Percentiles rank a stretch among this genome's conserved stretches.
phyloP scores from a whole-genome alignment of 352 stramenopile species.

The Plasmopara viticola region DNA sequence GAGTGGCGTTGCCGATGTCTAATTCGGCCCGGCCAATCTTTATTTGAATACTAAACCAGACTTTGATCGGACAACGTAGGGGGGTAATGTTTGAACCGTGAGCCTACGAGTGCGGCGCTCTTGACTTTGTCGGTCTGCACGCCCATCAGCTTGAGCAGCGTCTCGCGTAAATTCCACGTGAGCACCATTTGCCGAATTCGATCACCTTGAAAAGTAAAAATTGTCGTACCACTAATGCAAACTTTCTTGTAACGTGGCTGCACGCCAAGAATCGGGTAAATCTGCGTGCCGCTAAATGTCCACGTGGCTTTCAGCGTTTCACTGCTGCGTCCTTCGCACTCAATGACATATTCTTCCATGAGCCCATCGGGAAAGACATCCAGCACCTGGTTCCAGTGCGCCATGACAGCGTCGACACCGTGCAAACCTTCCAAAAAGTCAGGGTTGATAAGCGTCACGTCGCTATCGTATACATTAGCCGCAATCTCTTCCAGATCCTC shows the following conservation, averaged over 20 bases:
- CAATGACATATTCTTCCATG: conserved; percentile 79
- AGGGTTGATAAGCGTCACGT: conserved; percentile 63
- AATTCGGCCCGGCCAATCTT: too few relatives aligned
- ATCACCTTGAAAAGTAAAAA: conserved; percentile 75
- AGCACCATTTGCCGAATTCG: conserved; percentile 66
- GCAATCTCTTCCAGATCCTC: conserved; percentile 81
- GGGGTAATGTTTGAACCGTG: conserved; percentile 2
- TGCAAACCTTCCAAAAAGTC: conserved; percentile 57
- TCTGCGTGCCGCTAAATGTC: conserved; percentile 75
- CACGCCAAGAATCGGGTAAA: conserved; percentile 66
- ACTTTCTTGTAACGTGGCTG: conserved; percentile 72
- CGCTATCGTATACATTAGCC: conserved; percentile 62
- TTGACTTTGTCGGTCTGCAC: conserved; percentile 27
- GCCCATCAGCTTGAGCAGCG: conserved; percentile 68
- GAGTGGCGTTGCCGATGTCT: too few relatives aligned
- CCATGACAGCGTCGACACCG: conserved; percentile 64
- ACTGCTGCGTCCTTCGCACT: conserved; percentile 45
- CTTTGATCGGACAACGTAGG: conserved; percentile 6
- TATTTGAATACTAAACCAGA: too few relatives aligned
- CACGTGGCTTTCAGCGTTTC: conserved; percentile 69
- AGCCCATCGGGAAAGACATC: conserved; percentile 75
- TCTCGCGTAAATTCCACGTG: conserved; percentile 70
- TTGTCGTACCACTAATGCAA: conserved; percentile 66
- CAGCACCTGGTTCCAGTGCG: conserved; percentile 59
- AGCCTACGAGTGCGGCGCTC: conserved; percentile 9